These are phyloP conservation scores for Priceomyces carsonii DNA, from an alignment of 805 yeast species.

Conservation along the genomic window DNA sequence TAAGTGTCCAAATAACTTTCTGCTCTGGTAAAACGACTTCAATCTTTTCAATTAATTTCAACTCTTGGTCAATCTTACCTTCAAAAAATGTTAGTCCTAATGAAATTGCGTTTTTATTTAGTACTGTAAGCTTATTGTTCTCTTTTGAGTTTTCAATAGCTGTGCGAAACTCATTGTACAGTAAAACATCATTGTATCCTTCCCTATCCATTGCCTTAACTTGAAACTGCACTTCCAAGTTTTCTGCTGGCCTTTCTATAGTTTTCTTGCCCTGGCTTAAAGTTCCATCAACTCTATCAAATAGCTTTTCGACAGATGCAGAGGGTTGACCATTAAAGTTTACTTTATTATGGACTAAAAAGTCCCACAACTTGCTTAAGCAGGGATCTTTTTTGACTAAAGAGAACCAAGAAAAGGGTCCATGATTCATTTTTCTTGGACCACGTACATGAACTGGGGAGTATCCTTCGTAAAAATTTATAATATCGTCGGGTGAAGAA, in stretches of 20 bases:
- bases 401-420: constrained; percentile 54
- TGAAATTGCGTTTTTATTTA: constrained; percentile 30
- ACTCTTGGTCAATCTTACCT: constrained; percentile 29
- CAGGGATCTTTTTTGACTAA: constrained; percentile 48
- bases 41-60: constrained; percentile 43
- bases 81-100: constrained; percentile 37
- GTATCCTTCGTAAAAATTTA: constrained; percentile 45
- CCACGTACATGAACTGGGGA: constrained; percentile 43
- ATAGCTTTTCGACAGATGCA: too few species aligned
- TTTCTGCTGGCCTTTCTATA: too few species aligned
- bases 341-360: constrained; percentile 6
- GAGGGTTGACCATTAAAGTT: constrained; percentile 1
- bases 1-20: constrained; percentile 53
- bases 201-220: constrained; percentile 25
- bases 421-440: constrained; percentile 45
- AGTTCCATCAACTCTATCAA: too few species aligned
- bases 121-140: constrained; percentile 7
- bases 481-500: constrained; percentile 27
- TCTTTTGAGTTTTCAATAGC: not conserved
- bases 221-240: constrained; percentile 16
- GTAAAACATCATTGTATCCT: constrained; percentile 22
- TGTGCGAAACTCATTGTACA: constrained; percentile 12
- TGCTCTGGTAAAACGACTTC: constrained; percentile 52
- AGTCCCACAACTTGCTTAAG: constrained; percentile 10
- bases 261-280: constrained; percentile 1